Evolutionary conservation across 2,329 filamentous ascomycete species (phyloP).

Genomic region (Diaporthe aspalathi): DNA sequence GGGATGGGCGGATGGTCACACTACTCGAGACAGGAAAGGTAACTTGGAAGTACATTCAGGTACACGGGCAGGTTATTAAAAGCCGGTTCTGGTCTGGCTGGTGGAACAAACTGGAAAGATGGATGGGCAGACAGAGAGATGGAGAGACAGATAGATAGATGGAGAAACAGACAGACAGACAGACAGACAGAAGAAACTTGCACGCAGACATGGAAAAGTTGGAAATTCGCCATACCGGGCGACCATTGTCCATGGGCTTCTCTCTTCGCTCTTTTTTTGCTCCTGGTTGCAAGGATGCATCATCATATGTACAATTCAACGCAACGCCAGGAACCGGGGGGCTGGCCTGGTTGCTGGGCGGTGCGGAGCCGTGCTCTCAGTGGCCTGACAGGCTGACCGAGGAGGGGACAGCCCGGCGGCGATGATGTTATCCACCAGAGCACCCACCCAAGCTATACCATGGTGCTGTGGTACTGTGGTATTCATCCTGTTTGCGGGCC

Average conservation of each 20-base stretch:
- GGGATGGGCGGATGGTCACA: constrained; percentile 9
- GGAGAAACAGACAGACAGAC: not conserved
- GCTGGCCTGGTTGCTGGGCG: not conserved
- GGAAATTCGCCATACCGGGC: constrained; percentile 28
- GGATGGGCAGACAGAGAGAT: too few relatives aligned
- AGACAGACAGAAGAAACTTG: not conserved
- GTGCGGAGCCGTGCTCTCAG: constrained; percentile 7
- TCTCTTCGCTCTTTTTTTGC: not conserved
- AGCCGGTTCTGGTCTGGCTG: not conserved
- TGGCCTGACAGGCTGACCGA: not conserved
- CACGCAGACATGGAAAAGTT: constrained; percentile 26
- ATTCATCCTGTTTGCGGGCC: constrained; percentile 38
- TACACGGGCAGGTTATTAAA: not conserved
- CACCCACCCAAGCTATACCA: too few relatives aligned
- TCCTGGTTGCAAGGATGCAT: constrained; percentile 6
- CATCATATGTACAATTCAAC: not conserved
- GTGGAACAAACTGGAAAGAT: not conserved
- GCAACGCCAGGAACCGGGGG: constrained; percentile 12
- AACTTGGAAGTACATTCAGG: constrained; percentile 11
- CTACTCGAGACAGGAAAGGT: not conserved
- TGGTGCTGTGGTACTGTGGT: too few relatives aligned
- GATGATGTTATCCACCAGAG: constrained; percentile 38
- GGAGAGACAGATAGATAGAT: not conserved
- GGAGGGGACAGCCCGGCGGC: constrained; percentile 26
- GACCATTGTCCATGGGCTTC: constrained; percentile 12